Conservation (phyloP, 495 filamentous ascomycete genomes). For the Cryomyces minteri region DNA sequence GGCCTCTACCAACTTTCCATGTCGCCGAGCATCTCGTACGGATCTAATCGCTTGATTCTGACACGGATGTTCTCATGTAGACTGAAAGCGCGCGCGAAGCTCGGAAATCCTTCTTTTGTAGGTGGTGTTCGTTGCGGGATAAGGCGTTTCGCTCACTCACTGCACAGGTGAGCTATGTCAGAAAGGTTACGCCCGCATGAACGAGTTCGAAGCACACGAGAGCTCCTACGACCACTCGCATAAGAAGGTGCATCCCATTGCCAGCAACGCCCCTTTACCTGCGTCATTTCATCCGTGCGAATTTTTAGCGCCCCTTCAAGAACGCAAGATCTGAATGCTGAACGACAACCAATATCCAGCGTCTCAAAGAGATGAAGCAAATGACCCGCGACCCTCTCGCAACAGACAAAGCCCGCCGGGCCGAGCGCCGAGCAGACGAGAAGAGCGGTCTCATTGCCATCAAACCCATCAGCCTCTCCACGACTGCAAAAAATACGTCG, state of each 20-base stretch:
- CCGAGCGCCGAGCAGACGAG: slow-evolving; percentile 38
- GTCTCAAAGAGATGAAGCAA: slow-evolving; percentile 47
- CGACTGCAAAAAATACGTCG: too few species aligned
- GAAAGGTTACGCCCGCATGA: slow-evolving; percentile 52
- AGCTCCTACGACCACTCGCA: slow-evolving; percentile 54
- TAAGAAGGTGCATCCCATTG: slow-evolving; percentile 19
- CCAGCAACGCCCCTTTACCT: too few species aligned
- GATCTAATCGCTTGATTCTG: too few species aligned
- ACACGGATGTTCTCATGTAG: slow-evolving; percentile 26
- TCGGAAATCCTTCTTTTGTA: slow-evolving; percentile 75
- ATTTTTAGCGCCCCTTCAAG: too few species aligned
- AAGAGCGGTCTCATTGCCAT: slow-evolving; percentile 45
- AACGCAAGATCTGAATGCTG: too few species aligned
- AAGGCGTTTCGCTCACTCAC: too few species aligned
- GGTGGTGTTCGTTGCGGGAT: not conserved
- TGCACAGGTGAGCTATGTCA: slow-evolving; percentile 37
- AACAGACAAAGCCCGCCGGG: slow-evolving; percentile 35
- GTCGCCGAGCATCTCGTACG: too few species aligned
- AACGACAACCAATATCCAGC: too few species aligned
- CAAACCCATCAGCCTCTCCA: slow-evolving; percentile 21
- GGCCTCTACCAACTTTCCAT: too few species aligned
- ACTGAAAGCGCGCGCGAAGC: slow-evolving; percentile 80
- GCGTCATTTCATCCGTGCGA: too few species aligned
- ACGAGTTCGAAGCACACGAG: slow-evolving; percentile 52
- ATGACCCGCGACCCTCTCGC: slow-evolving; percentile 40